A percentile compares a stretch with the other conserved stretches of the same genome.
Evolutionary conservation across 768 basidiomycete genomes (phyloP).

Genomic region (Podaxis pistillaris): DNA sequence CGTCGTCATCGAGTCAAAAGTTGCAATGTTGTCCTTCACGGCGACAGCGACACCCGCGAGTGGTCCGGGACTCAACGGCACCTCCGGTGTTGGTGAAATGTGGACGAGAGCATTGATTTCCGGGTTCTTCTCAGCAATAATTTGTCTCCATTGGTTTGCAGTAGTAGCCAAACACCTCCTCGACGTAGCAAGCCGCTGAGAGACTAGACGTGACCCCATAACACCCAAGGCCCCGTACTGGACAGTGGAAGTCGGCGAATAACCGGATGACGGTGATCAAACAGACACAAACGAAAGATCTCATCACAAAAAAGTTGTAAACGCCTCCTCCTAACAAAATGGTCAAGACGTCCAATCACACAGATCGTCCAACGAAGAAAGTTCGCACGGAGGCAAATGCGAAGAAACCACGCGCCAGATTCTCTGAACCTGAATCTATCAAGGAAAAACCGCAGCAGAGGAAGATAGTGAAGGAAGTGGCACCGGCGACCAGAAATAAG

Average conservation of each 20-base stretch:
- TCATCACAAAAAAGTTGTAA: slow-evolving; percentile 7
- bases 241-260: not conserved
- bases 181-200: not conserved
- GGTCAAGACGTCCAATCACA: not conserved
- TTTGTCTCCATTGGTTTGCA: slow-evolving; percentile 25
- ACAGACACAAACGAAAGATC: slow-evolving; percentile 12
- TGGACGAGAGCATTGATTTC: slow-evolving; percentile 57
- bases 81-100: slow-evolving; percentile 21
- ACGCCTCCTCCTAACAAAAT: slow-evolving; percentile 1
- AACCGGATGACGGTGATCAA: slow-evolving; percentile 6
- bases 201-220: slow-evolving; percentile 2
- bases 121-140: slow-evolving; percentile 35
- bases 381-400: not conserved
- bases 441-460: not conserved
- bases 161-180: slow-evolving; percentile 1
- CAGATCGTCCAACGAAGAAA: slow-evolving; percentile 11
- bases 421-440: slow-evolving; percentile 15
- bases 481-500: slow-evolving; percentile 19
- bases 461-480: not conserved
- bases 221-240: not conserved
- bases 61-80: slow-evolving; percentile 18
- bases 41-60: slow-evolving; percentile 54
- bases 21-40: slow-evolving; percentile 88
- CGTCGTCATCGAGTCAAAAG: slow-evolving; percentile 57
- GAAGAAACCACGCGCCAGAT: slow-evolving; percentile 13